Conservation (phyloP, 768 basidiomycete genomes). For the Polyporus arcularius region DNA sequence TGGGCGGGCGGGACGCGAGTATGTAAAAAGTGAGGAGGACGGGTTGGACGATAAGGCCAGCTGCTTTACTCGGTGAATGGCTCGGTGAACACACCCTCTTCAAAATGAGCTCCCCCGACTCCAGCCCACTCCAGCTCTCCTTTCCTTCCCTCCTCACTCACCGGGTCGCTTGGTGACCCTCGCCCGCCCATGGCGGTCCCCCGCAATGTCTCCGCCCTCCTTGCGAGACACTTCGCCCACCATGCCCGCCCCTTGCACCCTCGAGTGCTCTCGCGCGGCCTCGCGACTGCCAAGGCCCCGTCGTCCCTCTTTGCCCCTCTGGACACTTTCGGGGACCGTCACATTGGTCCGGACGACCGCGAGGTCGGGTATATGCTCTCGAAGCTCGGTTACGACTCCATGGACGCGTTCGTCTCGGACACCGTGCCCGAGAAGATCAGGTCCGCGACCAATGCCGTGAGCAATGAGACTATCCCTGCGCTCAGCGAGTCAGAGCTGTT, state of each 20-base stretch:
- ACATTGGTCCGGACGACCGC: slow-evolving; percentile 87
- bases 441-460: slow-evolving; percentile 59
- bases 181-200: slow-evolving; percentile 23
- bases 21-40: slow-evolving; percentile 16
- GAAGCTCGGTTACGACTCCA: slow-evolving; percentile 78
- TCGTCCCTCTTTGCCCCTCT: slow-evolving; percentile 77
- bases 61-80: slow-evolving; percentile 38
- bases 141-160: slow-evolving; percentile 7
- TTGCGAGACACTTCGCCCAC: slow-evolving; percentile 17
- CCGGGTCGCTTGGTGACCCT: slow-evolving; percentile 15
- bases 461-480: slow-evolving; percentile 67
- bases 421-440: slow-evolving; percentile 84
- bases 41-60: slow-evolving; percentile 28
- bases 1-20: slow-evolving; percentile 11
- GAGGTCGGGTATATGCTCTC: slow-evolving; percentile 84
- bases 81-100: slow-evolving; percentile 35
- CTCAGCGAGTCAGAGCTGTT: slow-evolving; percentile 88
- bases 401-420: slow-evolving; percentile 85
- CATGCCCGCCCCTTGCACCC: slow-evolving; percentile 23
- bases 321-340: slow-evolving; percentile 88
- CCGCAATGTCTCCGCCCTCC: slow-evolving; percentile 17
- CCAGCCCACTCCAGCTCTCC: slow-evolving; percentile 8
- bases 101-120: slow-evolving; percentile 14
- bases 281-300: slow-evolving; percentile 64
- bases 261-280: slow-evolving; percentile 33